Conservation (phyloP, 164 flowering plant genomes). For the Saururus chinensis region DNA sequence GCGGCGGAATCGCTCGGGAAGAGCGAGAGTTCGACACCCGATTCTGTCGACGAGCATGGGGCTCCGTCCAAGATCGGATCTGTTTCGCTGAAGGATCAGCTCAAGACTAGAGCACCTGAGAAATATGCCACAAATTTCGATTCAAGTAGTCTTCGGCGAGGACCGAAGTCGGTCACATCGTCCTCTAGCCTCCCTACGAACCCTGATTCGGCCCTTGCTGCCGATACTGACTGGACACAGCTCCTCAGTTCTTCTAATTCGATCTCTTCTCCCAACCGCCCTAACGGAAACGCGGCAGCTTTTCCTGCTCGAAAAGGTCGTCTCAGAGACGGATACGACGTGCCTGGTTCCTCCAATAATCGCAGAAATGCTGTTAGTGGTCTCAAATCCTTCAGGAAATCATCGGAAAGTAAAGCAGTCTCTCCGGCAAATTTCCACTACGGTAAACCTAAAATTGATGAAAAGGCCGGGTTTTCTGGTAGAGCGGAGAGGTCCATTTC, state of each 20-base stretch:
- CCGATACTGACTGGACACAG: conserved; percentile 62
- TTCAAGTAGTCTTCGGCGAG: neutral
- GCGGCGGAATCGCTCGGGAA: conserved; percentile 84
- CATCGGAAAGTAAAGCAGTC: conserved; percentile 11
- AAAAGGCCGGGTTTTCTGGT: conserved; percentile 10
- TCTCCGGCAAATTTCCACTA: conserved; percentile 11
- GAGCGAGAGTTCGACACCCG: conserved; percentile 36
- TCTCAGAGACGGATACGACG: neutral
- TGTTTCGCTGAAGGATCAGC: conserved; percentile 70
- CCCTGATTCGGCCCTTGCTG: no score
- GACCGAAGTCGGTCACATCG: neutral
- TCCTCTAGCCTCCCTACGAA: no score
- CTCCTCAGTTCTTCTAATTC: conserved; percentile 44
- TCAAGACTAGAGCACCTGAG: conserved; percentile 51
- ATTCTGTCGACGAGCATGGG: conserved; percentile 10
- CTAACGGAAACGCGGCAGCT: conserved; percentile 36
- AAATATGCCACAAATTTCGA: conserved; percentile 8
- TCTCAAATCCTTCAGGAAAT: conserved; percentile 5
- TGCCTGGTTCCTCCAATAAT: conserved; percentile 4
- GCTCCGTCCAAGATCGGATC: conserved; percentile 22
- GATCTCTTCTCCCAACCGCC: conserved; percentile 10
- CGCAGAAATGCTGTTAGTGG: conserved; percentile 14
- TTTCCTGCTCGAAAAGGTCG: conserved; percentile 17
- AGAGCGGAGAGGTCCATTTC: conserved; percentile 7
- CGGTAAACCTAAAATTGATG: conserved; percentile 23